Conservation (phyloP, 2,329 filamentous ascomycete species). For the Aspergillus quadricinctus region DNA sequence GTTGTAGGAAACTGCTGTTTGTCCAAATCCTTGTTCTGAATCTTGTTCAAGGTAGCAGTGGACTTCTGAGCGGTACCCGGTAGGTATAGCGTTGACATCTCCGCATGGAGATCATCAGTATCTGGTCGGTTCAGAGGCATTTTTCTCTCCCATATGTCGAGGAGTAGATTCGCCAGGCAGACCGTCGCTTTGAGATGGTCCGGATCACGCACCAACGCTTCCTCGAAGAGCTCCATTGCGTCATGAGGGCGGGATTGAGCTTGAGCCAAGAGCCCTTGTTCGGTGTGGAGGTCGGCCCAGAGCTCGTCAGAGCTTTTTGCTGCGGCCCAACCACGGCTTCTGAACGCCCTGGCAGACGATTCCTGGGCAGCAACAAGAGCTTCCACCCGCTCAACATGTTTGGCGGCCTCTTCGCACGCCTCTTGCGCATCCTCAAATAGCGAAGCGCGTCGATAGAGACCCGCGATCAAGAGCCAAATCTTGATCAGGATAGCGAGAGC, state of each 20-base stretch:
- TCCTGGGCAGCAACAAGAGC: conserved; percentile 59
- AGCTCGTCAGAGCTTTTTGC: conserved; percentile 78
- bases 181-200: conserved; percentile 79
- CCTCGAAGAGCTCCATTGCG: conserved; percentile 75
- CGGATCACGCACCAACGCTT: conserved; percentile 71
- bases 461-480: conserved; percentile 86
- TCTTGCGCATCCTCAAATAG: conserved; percentile 76
- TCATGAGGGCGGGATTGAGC: conserved; percentile 60
- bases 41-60: conserved; percentile 2
- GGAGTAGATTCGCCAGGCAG: conserved; percentile 75
- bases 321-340: conserved; percentile 69
- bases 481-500: conserved; percentile 61
- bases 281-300: conserved; percentile 76
- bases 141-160: conserved; percentile 71
- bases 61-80: conserved; percentile 18
- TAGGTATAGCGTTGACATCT: conserved; percentile 22
- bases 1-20: background rate
- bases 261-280: conserved; percentile 66
- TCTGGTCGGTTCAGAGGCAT: conserved; percentile 32
- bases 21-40: too few relatives aligned
- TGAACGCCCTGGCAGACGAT: conserved; percentile 59
- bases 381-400: conserved; percentile 69
- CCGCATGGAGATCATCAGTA: conserved; percentile 21
- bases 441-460: conserved; percentile 77
- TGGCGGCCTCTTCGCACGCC: conserved; percentile 75